Evolutionary conservation across 2,329 filamentous ascomycete genomes (phyloP), one percentile per base, ranked within the genome.

Genomic region (Cadophora sp.): DNA sequence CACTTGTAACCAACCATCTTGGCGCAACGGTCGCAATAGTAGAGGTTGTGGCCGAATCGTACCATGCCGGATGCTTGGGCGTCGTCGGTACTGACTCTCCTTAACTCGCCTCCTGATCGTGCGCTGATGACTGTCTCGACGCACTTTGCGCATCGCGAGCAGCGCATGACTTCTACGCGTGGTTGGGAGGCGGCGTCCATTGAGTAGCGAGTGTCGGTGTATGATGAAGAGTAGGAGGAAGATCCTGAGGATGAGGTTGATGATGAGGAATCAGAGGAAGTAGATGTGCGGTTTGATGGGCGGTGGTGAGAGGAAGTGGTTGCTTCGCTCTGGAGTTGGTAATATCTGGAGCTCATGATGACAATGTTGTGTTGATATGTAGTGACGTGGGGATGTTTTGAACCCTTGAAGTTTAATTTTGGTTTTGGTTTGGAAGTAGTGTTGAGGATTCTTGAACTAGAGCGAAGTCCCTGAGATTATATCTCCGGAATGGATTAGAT

Each of bases 1-100:
- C 83, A 89, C 76, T 84, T 86, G 78, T 89, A 90, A 72, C 87
- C 88, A 39, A 88, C 85, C 76, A 87, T 85, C 75, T 83, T 85
- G 67, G 88, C 88, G 76, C 88, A 90, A 43, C 86, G 83, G 67
- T 84, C 82, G 79, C 88, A 90, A 78, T 90, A 90, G 80, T 89
- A 89, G 68, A 89, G 84, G 77, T 88, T 88, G 77, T 86, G 85
- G 1, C 87, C 86, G 69, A 90, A 87, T 73, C 85, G 83, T 16
- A 90, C 84, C 87, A 90, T 90, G 69, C 87, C 87, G 66, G 81
- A 85, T 51, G 84, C 80, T 71, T 79, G 81, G 59, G 83, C 80
- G 77, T 89, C 86, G 76, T 89, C 87, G 39, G 85, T 87, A 55
- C 66, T 74, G 1, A 76, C 68, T 56, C 70, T 51, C 30, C 68